These are phyloP conservation scores for Ustilago trichophora DNA, from an alignment of 1,284 basidiomycete genomes.

Conservation along the genomic window DNA sequence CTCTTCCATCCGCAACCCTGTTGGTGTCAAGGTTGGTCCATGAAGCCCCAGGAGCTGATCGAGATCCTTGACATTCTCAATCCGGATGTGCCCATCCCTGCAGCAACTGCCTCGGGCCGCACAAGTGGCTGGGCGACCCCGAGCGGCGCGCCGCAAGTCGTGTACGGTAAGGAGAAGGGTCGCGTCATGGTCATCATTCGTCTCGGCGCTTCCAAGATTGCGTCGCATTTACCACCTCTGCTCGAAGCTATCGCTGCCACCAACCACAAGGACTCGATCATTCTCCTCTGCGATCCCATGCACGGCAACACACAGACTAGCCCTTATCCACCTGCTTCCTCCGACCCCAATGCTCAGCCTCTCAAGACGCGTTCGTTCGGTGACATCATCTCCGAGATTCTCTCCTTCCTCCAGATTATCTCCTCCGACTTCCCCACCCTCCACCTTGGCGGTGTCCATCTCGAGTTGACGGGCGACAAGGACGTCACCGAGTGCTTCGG, in stretches of 20 bases:
- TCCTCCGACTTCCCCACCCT: constrained; percentile 69
- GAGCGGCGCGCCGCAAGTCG: constrained; percentile 12
- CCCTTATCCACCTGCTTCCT: constrained; percentile 48
- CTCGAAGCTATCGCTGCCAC: constrained; percentile 84
- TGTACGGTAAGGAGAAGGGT: constrained; percentile 73
- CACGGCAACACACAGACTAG: constrained; percentile 76
- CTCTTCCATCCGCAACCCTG: constrained; percentile 90
- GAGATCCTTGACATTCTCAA: constrained; percentile 80
- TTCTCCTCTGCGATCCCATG: constrained; percentile 98
- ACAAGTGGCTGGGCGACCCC: constrained; percentile 27
- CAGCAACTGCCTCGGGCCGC: constrained; percentile 5
- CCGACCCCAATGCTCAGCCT: constrained; percentile 48
- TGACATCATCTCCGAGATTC: constrained; percentile 88
- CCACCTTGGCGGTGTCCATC: constrained; percentile 89
- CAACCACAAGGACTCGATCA: constrained; percentile 77
- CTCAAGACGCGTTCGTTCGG: constrained; percentile 81
- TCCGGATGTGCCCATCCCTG: constrained; percentile 71
- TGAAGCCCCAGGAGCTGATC: constrained; percentile 83
- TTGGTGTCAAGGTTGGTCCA: constrained; percentile 95
- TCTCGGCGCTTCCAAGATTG: constrained; percentile 82
- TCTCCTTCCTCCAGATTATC: constrained; percentile 78
- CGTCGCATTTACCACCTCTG: constrained; percentile 78
- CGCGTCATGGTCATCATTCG: constrained; percentile 90
- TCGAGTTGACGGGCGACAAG: constrained; percentile 95
- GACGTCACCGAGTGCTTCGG: constrained; percentile 78